phyloP scores from a whole-genome alignment of 345 rosid genomes.

The Acer yangbiense region DNA sequence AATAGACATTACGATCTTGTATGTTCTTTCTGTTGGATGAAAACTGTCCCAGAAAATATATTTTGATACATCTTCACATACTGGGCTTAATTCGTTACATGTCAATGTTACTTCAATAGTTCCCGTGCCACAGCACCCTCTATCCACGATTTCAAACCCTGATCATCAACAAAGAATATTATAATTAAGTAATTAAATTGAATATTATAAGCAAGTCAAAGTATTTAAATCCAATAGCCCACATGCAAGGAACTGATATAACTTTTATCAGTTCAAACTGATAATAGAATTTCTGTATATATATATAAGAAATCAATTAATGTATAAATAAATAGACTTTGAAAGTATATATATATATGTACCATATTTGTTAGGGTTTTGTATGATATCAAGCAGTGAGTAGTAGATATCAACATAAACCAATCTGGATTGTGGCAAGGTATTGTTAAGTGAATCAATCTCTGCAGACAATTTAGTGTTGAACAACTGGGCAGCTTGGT shows the following conservation, averaged over 20 bases:
- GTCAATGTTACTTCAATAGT: slow-evolving; percentile 10
- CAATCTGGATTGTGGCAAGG: slow-evolving; percentile 10
- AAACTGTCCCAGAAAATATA: slow-evolving; percentile 32
- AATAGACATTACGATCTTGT: slow-evolving; percentile 21
- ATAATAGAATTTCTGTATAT: too few species aligned
- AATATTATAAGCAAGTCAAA: too few species aligned
- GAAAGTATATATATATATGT: background rate
- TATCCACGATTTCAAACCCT: slow-evolving; percentile 18
- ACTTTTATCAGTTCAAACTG: too few species aligned
- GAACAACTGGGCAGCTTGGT: slow-evolving; percentile 21
- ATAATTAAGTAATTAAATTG: too few species aligned
- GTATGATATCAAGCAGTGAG: slow-evolving; percentile 22
- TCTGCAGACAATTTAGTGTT: slow-evolving; percentile 27
- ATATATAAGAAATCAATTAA: too few species aligned
- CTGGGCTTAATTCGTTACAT: background rate
- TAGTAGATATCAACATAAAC: slow-evolving; percentile 26
- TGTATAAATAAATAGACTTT: background rate
- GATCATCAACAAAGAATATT: background rate
- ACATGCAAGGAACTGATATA: too few species aligned
- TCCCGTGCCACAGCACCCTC: slow-evolving; percentile 34
- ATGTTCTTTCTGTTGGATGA: slow-evolving; percentile 46
- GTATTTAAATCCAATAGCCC: too few species aligned
- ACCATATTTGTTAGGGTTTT: background rate
- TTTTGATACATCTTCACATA: slow-evolving; percentile 11
- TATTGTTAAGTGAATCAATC: slow-evolving; percentile 6